Evolutionary conservation across 2,329 filamentous ascomycete species (phyloP).

Genomic region (Fusarium coffeatum): DNA sequence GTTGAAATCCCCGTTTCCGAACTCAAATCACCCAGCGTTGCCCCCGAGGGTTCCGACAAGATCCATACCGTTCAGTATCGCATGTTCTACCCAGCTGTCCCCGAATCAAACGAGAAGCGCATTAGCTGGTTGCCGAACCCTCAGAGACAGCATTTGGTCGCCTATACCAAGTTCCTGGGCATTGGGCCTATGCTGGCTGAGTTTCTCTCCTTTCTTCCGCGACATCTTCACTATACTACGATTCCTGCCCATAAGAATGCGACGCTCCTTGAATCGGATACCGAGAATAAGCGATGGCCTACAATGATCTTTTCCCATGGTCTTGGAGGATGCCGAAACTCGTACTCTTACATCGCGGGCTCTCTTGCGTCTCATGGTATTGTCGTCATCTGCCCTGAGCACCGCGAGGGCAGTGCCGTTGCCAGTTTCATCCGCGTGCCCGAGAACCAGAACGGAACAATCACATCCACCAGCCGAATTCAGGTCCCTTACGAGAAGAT

Average conservation of each 20-base stretch:
- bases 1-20: slow-evolving; percentile 79
- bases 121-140: slow-evolving; percentile 84
- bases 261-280: slow-evolving; percentile 64
- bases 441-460: slow-evolving; percentile 54
- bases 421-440: slow-evolving; percentile 77
- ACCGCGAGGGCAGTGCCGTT: slow-evolving; percentile 83
- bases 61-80: slow-evolving; percentile 83
- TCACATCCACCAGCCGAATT: slow-evolving; percentile 44
- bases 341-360: slow-evolving; percentile 85
- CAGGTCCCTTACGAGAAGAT: slow-evolving; percentile 63
- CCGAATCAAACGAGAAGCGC: slow-evolving; percentile 64
- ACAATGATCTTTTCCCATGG: slow-evolving; percentile 90
- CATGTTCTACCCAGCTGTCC: slow-evolving; percentile 80
- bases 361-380: slow-evolving; percentile 84
- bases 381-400: slow-evolving; percentile 83
- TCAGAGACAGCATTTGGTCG: slow-evolving; percentile 77
- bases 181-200: slow-evolving; percentile 68
- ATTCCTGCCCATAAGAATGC: slow-evolving; percentile 81
- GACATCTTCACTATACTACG: slow-evolving; percentile 77
- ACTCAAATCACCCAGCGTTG: slow-evolving; percentile 64
- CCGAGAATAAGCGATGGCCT: slow-evolving; percentile 72
- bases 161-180: slow-evolving; percentile 82
- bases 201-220: slow-evolving; percentile 72
- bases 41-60: slow-evolving; percentile 64
- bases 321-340: slow-evolving; percentile 81